Evolutionary conservation across 495 filamentous ascomycete species (phyloP), one percentile per base, ranked within the genome.

Genomic region (Penicillium odoratum): DNA sequence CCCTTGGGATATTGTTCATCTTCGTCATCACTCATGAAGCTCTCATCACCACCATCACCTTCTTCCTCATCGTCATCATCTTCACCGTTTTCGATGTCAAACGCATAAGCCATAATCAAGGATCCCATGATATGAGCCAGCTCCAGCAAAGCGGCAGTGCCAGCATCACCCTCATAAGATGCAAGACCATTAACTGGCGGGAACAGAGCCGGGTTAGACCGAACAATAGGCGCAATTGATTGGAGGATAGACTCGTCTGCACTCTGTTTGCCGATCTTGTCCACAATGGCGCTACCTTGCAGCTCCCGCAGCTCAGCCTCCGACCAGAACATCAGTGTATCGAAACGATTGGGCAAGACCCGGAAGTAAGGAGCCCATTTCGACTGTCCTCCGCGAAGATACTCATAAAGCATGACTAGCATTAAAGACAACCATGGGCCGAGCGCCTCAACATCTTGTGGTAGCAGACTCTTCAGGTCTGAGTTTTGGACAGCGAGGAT

Each of bases 261-360:
- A 38, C 81, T 78, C 10, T 81, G 72, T 49, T 85, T 89, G 18
- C 91, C 92, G 53, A 97, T 90, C 65, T 92, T 96, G 53, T 83
- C 71, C 8, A 87, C 68, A 30, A 97, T 84, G 4, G 88, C 82
- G 62, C 89, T 92, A 16, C 84, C 90, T 70, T 92, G 89, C 21
- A 97, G 82, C 61, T 89, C 81, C 3, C 72, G 68, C 15, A 97
- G 75, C 70, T 97, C 92, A 0, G 73, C 68, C 7, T 79, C 67
- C 3, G 86, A 81, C 93, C 93, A 98, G 74, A 93, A 97, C 84
- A 97, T 95, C 61, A 94, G 78, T 2, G 91, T 96, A 70, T 96
- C 82, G 59, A 98, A 95, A 18, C 80, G 66, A n/a, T 66, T 64
- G 0, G 92, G 93, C 11, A 98, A 77, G 42, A 97, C 77, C n/a